Evolutionary conservation across 2,329 filamentous ascomycete genomes (phyloP), one percentile per base, ranked within the genome.

Genomic region (Ascochyta lentis): DNA sequence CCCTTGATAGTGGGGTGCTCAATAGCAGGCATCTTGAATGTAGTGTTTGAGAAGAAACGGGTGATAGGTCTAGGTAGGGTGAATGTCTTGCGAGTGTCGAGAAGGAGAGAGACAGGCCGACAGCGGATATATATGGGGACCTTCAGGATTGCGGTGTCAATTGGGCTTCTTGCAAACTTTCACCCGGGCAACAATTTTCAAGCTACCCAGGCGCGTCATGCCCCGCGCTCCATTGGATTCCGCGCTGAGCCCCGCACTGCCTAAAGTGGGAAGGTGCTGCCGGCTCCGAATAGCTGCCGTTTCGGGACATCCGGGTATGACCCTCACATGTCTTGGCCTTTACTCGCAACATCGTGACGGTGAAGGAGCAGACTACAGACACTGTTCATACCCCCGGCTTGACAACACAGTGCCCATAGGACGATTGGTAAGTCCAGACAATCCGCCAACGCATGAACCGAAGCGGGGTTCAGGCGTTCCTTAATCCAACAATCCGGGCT

Each of bases 1-100:
- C 87, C 87, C 81, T 90, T 85, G 83, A 91, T 91, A 75, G 89
- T 91, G 76, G 87, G 86, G 83, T 91, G 89, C 66, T 83, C 84
- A 78, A 90, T 90, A 49, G 64, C 64, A 84, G 78, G 81, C 88
- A 91, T 91, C 71, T 72, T 86, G 77, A 24, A 22, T 38, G 45
- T 45, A 19, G 50, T 44, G 23, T 46, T 19, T 46, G 40, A 46
- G 31, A 55, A 52, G 27, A 49, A 45, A 33, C 46, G 57, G 22
- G 46, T 19, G 6, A 23, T 37, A 19, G 15, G 12, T 51, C 51
- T 41, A 53, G 27, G 16, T 42, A 45, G 23, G 35, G 16, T 24
- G n/a, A 44, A 37, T 27, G 33, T 23, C 38, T n/a, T 58, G 52
- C 50, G 58, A 49, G 48, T 44, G 24, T 34, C 33, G 47, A 43